Percentiles rank a stretch among this genome's conserved stretches.
These are phyloP conservation scores for Didymosphaeria variabile DNA, from an alignment of 2,329 filamentous ascomycete species.

Conservation along the genomic window DNA sequence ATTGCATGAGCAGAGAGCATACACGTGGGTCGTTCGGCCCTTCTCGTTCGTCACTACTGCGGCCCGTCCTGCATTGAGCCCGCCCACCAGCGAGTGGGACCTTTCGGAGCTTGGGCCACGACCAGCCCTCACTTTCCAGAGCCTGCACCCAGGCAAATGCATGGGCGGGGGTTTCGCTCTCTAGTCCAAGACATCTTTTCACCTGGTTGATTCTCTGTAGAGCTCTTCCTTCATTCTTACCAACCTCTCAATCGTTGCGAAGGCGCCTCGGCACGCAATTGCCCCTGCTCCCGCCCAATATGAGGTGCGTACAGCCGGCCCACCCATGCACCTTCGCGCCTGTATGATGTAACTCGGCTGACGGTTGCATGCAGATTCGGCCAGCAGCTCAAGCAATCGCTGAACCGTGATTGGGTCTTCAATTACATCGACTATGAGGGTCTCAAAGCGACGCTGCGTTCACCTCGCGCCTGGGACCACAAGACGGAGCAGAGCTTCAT, in stretches of 20 bases:
- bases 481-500: conserved; percentile 93
- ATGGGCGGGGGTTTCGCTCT: conserved; percentile 10
- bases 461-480: conserved; percentile 81
- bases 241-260: not conserved
- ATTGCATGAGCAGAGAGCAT: not conserved
- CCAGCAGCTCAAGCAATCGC: conserved; percentile 92
- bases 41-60: conserved; percentile 10
- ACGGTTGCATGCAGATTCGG: conserved; percentile 72
- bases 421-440: conserved; percentile 98
- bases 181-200: conserved; percentile 11
- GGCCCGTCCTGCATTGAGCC: not conserved
- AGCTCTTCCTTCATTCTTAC: not conserved
- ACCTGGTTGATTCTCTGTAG: not conserved
- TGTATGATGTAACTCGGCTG: conserved; percentile 26
- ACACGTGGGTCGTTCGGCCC: conserved; percentile 8
- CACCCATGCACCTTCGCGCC: not conserved
- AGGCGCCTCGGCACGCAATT: conserved; percentile 10
- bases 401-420: conserved; percentile 97
- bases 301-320: conserved; percentile 29
- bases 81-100: not conserved
- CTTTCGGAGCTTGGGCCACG: conserved; percentile 8
- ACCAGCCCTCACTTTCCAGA: conserved; percentile 9
- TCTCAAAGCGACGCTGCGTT: conserved; percentile 86
- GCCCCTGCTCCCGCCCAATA: conserved; percentile 10
- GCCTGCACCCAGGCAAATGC: conserved; percentile 14